These are phyloP conservation scores for Lagenaria siceraria DNA, from an alignment of 306 rosid genomes.

Conservation along the genomic window DNA sequence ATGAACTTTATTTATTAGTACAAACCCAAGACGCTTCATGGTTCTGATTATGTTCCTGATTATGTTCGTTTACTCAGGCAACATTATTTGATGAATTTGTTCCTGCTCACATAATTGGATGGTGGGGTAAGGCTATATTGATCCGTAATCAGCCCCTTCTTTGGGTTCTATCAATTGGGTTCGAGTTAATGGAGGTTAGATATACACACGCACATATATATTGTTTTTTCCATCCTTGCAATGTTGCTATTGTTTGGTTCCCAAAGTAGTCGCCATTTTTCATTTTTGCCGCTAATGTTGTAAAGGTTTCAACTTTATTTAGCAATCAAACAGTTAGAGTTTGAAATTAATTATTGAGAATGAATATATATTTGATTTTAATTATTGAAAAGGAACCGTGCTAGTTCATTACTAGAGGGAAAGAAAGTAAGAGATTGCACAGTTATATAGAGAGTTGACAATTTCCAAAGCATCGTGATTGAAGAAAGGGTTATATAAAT, in stretches of 20 bases:
- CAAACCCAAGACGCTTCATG: neutral
- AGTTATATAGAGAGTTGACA: neutral
- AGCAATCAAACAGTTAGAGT: neutral
- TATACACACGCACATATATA: too few relatives aligned
- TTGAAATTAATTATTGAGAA: too few relatives aligned
- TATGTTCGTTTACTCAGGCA: slow-evolving; percentile 31
- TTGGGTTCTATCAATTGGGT: slow-evolving; percentile 89
- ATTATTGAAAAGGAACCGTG: neutral
- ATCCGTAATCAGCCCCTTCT: slow-evolving; percentile 97
- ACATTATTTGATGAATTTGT: slow-evolving; percentile 98
- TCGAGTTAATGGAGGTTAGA: slow-evolving; percentile 89
- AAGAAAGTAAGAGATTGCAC: neutral
- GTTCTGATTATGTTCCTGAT: neutral
- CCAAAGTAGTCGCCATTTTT: neutral
- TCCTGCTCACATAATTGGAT: slow-evolving; percentile 88
- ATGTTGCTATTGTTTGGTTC: neutral
- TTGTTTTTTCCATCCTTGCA: neutral
- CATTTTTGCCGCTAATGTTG: neutral
- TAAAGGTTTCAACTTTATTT: neutral
- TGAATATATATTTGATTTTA: too few relatives aligned
- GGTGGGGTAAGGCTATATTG: slow-evolving; percentile 99
- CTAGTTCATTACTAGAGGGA: neutral
- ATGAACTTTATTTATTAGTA: neutral
- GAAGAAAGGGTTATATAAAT: neutral
- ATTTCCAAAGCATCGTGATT: neutral